These are phyloP conservation scores for Hawksworthiomyces lignivorus DNA, from an alignment of 2,329 filamentous ascomycete genomes.

Conservation along the genomic window DNA sequence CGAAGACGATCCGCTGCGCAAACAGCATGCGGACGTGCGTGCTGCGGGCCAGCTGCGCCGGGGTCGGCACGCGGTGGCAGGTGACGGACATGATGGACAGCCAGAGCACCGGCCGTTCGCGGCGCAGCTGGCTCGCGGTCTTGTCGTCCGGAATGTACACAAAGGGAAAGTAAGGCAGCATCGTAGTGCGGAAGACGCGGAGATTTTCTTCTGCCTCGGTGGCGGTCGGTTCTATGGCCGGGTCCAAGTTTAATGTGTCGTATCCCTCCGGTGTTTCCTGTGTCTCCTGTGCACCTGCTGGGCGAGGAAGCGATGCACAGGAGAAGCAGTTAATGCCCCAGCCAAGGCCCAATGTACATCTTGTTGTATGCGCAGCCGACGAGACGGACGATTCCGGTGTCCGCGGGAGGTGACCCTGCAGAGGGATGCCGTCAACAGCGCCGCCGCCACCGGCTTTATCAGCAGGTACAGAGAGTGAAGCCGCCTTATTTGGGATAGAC, in stretches of 20 bases:
- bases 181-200: constrained; percentile 30
- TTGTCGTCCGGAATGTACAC: constrained; percentile 29
- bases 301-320: background rate
- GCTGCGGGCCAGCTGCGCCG: constrained; percentile 31
- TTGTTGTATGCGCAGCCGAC: constrained; percentile 3
- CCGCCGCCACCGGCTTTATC: background rate
- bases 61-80: constrained; percentile 31
- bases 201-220: constrained; percentile 33
- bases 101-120: constrained; percentile 40
- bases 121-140: constrained; percentile 29
- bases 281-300: background rate
- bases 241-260: constrained; percentile 1
- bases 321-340: constrained; percentile 3
- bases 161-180: constrained; percentile 36
- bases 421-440: background rate
- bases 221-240: constrained; percentile 19
- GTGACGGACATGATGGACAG: constrained; percentile 39
- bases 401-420: constrained; percentile 1
- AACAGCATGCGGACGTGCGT: constrained; percentile 35
- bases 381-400: constrained; percentile 10
- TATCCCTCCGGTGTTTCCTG: background rate
- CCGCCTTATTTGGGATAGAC: too few relatives aligned
- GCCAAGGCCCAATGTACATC: background rate
- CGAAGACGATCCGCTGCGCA: constrained; percentile 35
- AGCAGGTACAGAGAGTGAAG: background rate